Conservation (phyloP, 345 rosid species). For the Populus tremula region DNA sequence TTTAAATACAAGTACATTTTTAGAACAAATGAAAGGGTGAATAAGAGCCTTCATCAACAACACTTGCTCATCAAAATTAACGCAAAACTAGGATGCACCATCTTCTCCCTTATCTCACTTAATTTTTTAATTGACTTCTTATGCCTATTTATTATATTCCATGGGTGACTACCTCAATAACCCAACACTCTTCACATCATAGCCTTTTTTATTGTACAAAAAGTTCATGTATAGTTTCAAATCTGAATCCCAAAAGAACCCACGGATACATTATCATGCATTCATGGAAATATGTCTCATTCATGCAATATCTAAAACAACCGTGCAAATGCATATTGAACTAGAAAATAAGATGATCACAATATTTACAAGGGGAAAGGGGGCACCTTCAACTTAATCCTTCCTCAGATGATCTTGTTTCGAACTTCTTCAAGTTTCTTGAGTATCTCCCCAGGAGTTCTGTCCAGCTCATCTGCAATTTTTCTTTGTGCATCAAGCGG, state of each 20-base stretch:
- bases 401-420: constrained; percentile 65
- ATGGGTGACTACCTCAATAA: not conserved
- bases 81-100: not conserved
- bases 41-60: not conserved
- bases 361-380: not conserved
- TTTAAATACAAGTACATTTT: not conserved
- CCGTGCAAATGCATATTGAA: not conserved
- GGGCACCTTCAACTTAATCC: constrained; percentile 7
- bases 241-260: not conserved
- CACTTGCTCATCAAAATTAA: not conserved
- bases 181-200: not conserved
- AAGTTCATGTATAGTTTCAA: not conserved
- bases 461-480: constrained; percentile 91
- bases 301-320: not conserved
- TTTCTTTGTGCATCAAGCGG: constrained; percentile 84
- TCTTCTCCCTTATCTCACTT: not conserved
- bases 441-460: constrained; percentile 92
- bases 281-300: not conserved
- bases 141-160: not conserved
- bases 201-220: not conserved
- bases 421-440: constrained; percentile 95
- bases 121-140: not conserved
- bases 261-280: not conserved
- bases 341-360: not conserved
- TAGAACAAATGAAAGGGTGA: not conserved